Conservation (phyloP, 495 filamentous ascomycete genomes). For the Lineolata rhizophorae region DNA sequence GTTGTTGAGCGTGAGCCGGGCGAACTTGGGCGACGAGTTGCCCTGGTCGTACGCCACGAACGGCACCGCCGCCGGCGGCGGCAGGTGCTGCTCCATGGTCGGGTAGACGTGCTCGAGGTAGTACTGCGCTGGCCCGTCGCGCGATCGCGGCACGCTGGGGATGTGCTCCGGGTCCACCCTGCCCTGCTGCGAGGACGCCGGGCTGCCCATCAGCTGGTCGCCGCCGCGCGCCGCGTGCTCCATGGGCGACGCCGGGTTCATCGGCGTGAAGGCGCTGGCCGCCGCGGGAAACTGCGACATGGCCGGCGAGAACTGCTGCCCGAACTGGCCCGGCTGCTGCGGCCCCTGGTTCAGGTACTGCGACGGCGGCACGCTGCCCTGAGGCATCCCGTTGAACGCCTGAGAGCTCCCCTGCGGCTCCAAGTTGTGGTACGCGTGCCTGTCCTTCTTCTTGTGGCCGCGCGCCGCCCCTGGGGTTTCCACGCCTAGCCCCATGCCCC, state of each 20-base stretch:
- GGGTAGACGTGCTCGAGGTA: slow-evolving; percentile 77
- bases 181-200: slow-evolving; percentile 34
- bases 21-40: slow-evolving; percentile 88
- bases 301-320: slow-evolving; percentile 29
- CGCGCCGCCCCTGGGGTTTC: slow-evolving; percentile 32
- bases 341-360: slow-evolving; percentile 39
- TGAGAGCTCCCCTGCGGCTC: slow-evolving; percentile 44
- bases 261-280: slow-evolving; percentile 35
- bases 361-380: slow-evolving; percentile 31
- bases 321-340: slow-evolving; percentile 18
- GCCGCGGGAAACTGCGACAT: slow-evolving; percentile 39
- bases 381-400: slow-evolving; percentile 42
- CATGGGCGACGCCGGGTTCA: slow-evolving; percentile 25
- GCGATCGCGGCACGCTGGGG: slow-evolving; percentile 69
- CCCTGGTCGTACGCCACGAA: slow-evolving; percentile 90
- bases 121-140: slow-evolving; percentile 60
- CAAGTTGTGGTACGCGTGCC: slow-evolving; percentile 79
- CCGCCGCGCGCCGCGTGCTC: slow-evolving; percentile 34
- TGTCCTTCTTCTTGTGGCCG: slow-evolving; percentile 72
- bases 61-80: slow-evolving; percentile 73
- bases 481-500: slow-evolving; percentile 51
- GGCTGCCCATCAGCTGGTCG: slow-evolving; percentile 7
- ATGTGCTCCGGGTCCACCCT: slow-evolving; percentile 82
- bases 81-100: slow-evolving; percentile 78
- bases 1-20: slow-evolving; percentile 75